These are phyloP conservation scores for Epichloe sp. DNA, from an alignment of 2,329 filamentous ascomycete species.

Conservation along the genomic window DNA sequence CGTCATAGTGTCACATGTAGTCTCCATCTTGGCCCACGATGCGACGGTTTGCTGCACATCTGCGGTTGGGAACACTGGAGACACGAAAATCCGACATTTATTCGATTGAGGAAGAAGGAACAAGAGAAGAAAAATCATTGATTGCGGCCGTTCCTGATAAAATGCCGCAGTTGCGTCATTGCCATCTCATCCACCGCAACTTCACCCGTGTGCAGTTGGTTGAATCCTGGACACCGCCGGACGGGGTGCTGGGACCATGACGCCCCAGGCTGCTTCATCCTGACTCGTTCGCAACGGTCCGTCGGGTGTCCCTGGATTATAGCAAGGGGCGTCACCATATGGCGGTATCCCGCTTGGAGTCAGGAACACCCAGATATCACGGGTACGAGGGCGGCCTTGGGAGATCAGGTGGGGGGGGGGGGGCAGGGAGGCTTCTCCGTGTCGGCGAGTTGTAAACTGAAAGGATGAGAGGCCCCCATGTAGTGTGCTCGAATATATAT, in stretches of 20 bases:
- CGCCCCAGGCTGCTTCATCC: neutral
- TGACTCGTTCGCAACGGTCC: conserved; percentile 1
- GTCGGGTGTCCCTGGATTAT: neutral
- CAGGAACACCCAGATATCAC: neutral
- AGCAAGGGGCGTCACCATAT: neutral
- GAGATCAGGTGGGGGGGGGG: neutral
- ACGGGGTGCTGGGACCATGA: neutral
- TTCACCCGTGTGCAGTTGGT: conserved; percentile 10
- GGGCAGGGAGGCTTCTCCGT: too few relatives aligned
- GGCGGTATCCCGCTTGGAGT: neutral
- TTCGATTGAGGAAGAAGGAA: conserved; percentile 7
- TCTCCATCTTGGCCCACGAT: conserved; percentile 3
- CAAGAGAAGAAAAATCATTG: neutral
- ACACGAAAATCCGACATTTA: conserved; percentile 11
- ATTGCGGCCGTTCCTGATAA: conserved; percentile 13
- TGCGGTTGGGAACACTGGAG: conserved; percentile 9
- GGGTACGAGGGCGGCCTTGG: neutral
- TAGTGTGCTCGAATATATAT: neutral
- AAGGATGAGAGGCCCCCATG: neutral
- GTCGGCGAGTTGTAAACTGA: neutral
- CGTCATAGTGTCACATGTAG: conserved; percentile 4
- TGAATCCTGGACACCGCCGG: conserved; percentile 2
- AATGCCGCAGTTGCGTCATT: conserved; percentile 19
- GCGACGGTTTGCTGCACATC: conserved; percentile 1
- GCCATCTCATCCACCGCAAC: conserved; percentile 11